Percentiles rank a stretch among this genome's conserved stretches.
Conservation (phyloP, 1,284 basidiomycete genomes). For the Heterobasidion annosum region DNA sequence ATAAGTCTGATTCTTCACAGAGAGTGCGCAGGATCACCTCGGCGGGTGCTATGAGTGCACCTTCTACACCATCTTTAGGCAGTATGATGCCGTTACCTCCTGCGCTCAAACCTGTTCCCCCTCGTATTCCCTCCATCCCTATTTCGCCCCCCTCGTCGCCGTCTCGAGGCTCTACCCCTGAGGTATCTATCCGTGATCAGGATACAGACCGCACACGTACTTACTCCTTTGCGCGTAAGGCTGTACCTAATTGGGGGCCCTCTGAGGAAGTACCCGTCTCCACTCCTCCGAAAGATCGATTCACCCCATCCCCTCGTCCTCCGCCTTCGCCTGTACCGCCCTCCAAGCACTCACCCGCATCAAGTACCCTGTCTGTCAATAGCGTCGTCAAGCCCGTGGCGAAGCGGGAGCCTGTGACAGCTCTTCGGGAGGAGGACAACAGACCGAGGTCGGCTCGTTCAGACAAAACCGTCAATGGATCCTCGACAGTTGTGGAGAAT, state of each 20-base stretch:
- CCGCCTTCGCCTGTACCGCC: neutral
- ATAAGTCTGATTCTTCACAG: conserved; percentile 23
- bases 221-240: conserved; percentile 15
- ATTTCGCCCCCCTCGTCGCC: conserved; percentile 12
- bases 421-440: neutral
- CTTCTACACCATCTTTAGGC: conserved; percentile 5
- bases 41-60: conserved; percentile 10
- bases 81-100: conserved; percentile 7
- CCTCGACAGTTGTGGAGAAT: neutral
- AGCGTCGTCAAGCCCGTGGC: neutral
- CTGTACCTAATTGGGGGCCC: conserved; percentile 15
- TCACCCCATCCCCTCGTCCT: conserved; percentile 1
- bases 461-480: conserved; percentile 2
- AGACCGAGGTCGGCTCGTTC: neutral
- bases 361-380: neutral
- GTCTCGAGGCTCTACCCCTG: conserved; percentile 9
- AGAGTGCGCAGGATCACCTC: conserved; percentile 13
- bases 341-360: neutral
- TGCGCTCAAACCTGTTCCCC: conserved; percentile 3
- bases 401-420: neutral
- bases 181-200: neutral
- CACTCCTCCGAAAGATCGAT: neutral
- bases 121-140: conserved; percentile 3
- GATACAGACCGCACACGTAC: conserved; percentile 11
- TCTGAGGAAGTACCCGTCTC: neutral